Conservation (phyloP, 495 filamentous ascomycete genomes). For the Penicillium paxilli region DNA sequence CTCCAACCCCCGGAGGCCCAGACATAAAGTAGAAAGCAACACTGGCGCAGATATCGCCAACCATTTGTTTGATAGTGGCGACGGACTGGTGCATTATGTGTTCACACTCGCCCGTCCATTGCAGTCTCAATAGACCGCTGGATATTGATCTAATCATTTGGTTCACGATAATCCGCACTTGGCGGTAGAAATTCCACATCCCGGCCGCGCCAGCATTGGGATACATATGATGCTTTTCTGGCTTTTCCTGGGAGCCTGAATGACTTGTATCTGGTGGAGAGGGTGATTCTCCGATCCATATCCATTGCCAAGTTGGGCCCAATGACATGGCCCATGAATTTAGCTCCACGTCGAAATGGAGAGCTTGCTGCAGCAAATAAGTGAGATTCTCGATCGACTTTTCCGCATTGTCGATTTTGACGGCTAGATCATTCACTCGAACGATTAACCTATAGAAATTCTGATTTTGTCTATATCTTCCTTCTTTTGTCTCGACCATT, state of each 20-base stretch:
- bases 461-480: constrained; percentile 6
- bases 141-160: constrained; percentile 12
- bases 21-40: constrained; percentile 14
- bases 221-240: constrained; percentile 8
- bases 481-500: background rate
- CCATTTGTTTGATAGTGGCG: constrained; percentile 8
- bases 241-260: background rate
- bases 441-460: constrained; percentile 7
- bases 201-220: background rate
- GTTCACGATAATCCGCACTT: constrained; percentile 13
- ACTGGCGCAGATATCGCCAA: constrained; percentile 16
- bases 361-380: constrained; percentile 4
- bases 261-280: background rate
- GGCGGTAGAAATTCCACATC: constrained; percentile 18
- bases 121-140: background rate
- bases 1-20: constrained; percentile 5
- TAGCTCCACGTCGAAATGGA: constrained; percentile 11
- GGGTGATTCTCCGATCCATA: background rate
- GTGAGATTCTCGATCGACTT: background rate
- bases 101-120: background rate
- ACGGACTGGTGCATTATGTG: constrained; percentile 7
- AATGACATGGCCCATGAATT: constrained; percentile 11
- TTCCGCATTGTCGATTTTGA: constrained; percentile 3
- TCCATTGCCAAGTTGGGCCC: constrained; percentile 3
- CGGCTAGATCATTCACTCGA: constrained; percentile 6